Conservation (phyloP, 768 basidiomycete genomes). For the Macrolepiota albuminosa region DNA sequence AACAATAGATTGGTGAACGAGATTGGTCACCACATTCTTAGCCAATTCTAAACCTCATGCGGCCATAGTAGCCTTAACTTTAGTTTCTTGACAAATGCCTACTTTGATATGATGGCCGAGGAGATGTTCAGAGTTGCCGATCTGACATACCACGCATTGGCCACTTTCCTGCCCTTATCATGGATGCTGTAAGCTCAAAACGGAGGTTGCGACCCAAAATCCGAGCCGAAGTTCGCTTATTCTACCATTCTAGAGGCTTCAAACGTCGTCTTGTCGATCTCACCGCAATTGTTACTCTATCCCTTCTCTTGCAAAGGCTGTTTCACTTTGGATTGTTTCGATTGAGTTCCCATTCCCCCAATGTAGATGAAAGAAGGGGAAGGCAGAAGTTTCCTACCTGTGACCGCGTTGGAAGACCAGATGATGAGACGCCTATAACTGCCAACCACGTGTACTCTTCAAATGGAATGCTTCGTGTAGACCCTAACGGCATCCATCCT, state of each 20-base stretch:
- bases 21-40: background rate
- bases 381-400: background rate
- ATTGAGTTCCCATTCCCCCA: background rate
- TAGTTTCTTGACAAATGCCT: background rate
- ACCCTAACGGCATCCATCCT: constrained; percentile 44
- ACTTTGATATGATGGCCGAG: background rate
- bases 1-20: background rate
- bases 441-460: constrained; percentile 16
- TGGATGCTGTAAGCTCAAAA: background rate
- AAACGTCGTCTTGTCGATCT: constrained; percentile 1
- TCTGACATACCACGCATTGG: background rate
- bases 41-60: background rate
- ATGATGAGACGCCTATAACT: constrained; percentile 12
- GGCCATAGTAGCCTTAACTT: background rate
- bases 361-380: background rate
- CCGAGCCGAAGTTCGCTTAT: background rate
- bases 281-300: background rate
- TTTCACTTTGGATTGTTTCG: background rate
- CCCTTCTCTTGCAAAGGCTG: background rate
- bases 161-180: background rate
- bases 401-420: constrained; percentile 3
- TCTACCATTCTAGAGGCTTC: background rate
- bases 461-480: constrained; percentile 22
- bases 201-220: background rate
- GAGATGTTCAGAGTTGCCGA: background rate